phyloP scores from a whole-genome alignment of 768 basidiomycete genomes.

The Leccinum uliginosum region DNA sequence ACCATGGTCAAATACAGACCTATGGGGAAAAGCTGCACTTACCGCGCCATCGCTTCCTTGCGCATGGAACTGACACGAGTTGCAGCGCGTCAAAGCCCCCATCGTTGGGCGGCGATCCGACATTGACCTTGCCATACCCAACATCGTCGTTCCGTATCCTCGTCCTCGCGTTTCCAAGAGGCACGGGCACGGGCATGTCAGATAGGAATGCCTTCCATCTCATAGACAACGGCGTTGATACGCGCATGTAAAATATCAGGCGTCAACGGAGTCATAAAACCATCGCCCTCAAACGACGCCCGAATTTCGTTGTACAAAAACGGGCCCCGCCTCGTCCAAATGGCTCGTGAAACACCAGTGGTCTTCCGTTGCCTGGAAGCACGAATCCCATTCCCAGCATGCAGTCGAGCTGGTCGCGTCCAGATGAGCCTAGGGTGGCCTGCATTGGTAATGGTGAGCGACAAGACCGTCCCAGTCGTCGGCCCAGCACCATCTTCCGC shows the following conservation, averaged over 20 bases:
- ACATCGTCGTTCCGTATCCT: background rate
- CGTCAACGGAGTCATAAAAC: background rate
- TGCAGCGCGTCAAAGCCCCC: background rate
- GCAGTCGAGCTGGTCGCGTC: background rate
- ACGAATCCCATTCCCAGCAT: background rate
- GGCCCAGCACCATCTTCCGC: conserved; percentile 13
- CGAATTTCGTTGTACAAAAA: conserved; percentile 20
- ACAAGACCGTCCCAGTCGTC: conserved; percentile 15
- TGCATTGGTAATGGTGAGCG: background rate
- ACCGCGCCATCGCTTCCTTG: conserved; percentile 2
- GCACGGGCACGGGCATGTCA: conserved; percentile 5
- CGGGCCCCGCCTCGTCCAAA: background rate
- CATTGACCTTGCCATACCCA: conserved; percentile 1
- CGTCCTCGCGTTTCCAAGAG: background rate
- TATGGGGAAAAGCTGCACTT: background rate
- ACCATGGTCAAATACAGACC: background rate
- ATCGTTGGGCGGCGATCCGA: background rate
- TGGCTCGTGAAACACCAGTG: conserved; percentile 1
- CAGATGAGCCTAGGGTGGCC: background rate
- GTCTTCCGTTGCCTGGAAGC: background rate
- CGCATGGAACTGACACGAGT: background rate
- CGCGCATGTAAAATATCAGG: background rate
- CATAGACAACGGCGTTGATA: background rate
- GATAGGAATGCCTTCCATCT: conserved; percentile 1
- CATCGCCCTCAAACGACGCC: conserved; percentile 13